Conservation (phyloP, 1,139 yeast genomes). For the Sugiyamaella grinbergsii region DNA sequence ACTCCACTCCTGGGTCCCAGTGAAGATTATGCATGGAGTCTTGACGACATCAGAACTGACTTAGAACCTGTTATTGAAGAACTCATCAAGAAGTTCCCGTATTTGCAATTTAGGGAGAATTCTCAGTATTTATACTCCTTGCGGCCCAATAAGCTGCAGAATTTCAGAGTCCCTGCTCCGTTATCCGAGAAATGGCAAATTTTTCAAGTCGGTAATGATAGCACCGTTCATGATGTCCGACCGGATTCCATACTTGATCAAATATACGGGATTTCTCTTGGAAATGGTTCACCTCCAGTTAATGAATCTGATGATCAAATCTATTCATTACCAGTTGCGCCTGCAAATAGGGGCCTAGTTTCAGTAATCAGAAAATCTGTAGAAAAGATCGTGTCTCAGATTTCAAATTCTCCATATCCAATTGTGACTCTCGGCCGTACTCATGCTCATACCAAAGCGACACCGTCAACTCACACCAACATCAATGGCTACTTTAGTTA, state of each 20-base stretch:
- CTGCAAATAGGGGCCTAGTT: slow-evolving; percentile 24
- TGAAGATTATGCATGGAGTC: slow-evolving; percentile 40
- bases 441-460: neutral
- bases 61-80: slow-evolving; percentile 43
- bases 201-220: slow-evolving; percentile 39
- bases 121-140: slow-evolving; percentile 29
- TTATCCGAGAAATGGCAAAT: slow-evolving; percentile 43
- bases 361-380: slow-evolving; percentile 23
- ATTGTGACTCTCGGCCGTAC: slow-evolving; percentile 11
- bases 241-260: slow-evolving; percentile 29
- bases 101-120: slow-evolving; percentile 31
- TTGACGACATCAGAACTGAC: slow-evolving; percentile 41
- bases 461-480: neutral
- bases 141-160: slow-evolving; percentile 32
- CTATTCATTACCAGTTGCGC: slow-evolving; percentile 22
- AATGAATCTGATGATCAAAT: slow-evolving; percentile 20
- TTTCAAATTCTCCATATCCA: slow-evolving; percentile 24
- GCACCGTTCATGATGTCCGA: slow-evolving; percentile 36
- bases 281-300: neutral
- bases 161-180: slow-evolving; percentile 35
- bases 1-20: slow-evolving; percentile 29
- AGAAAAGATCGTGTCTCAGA: slow-evolving; percentile 22
- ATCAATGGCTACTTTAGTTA: neutral
- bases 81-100: slow-evolving; percentile 36
- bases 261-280: slow-evolving; percentile 6